These are phyloP conservation scores for Malassezia slooffiae DNA, from an alignment of 1,284 basidiomycete genomes.

Conservation along the genomic window DNA sequence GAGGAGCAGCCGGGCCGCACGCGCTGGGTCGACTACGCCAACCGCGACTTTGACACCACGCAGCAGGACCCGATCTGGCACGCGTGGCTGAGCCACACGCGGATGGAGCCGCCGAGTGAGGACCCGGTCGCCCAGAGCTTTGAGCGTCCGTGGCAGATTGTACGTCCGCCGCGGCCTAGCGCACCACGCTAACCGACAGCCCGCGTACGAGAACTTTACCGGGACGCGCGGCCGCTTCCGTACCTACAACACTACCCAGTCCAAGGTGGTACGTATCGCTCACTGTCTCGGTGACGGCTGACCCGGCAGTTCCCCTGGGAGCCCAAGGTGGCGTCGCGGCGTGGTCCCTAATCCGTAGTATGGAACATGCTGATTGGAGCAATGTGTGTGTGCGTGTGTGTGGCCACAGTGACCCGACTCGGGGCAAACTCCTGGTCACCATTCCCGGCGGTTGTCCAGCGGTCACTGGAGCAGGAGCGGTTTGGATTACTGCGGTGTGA, in stretches of 20 bases:
- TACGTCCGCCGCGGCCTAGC: conserved; percentile 24
- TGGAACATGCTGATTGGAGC: no score
- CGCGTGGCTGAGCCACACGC: conserved; percentile 40
- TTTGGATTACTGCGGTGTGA: no score
- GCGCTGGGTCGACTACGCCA: conserved; percentile 42
- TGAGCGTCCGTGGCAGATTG: conserved; percentile 31
- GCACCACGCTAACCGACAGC: conserved; percentile 6
- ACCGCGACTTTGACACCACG: conserved; percentile 35
- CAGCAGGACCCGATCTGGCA: conserved; percentile 44
- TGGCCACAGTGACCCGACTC: no score
- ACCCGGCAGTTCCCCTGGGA: conserved; percentile 31
- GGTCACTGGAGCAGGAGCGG: no score
- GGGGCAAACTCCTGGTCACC: no score
- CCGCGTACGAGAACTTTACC: conserved; percentile 36
- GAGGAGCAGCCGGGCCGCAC: conserved; percentile 37
- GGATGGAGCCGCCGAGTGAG: conserved; percentile 27
- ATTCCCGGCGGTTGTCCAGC: no score
- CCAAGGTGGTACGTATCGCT: conserved; percentile 37
- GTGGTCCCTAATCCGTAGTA: no score
- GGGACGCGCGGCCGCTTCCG: conserved; percentile 39
- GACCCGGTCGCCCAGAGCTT: conserved; percentile 25
- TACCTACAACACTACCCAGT: conserved; percentile 38
- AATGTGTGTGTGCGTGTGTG: no score
- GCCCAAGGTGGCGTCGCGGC: conserved; percentile 35
- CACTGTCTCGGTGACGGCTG: not conserved